Conservation (phyloP, 805 yeast species). For the Pichia phayaonensis region DNA sequence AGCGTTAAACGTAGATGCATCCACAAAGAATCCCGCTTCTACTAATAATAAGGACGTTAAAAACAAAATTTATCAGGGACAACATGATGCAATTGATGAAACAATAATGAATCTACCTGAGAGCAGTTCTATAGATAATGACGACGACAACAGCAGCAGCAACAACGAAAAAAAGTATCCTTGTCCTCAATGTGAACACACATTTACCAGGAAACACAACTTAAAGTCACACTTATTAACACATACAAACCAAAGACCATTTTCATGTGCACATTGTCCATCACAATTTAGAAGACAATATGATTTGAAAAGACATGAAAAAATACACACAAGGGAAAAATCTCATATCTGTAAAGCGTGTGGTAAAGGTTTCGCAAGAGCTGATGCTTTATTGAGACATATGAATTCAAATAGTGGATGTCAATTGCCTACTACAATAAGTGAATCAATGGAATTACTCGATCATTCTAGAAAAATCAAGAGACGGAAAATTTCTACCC, state of each 20-base stretch:
- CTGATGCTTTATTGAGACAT: constrained; percentile 71
- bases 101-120: neutral
- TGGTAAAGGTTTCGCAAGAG: constrained; percentile 59
- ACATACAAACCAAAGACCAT: constrained; percentile 60
- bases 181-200: constrained; percentile 55
- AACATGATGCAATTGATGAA: neutral
- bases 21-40: neutral
- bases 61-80: neutral
- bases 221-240: constrained; percentile 64
- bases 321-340: constrained; percentile 69
- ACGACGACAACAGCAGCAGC: too few species aligned
- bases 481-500: neutral
- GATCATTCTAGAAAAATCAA: neutral
- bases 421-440: neutral
- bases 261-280: constrained; percentile 52
- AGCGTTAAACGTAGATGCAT: constrained; percentile 6
- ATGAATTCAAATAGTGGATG: constrained; percentile 34
- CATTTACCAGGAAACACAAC: constrained; percentile 67
- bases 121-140: neutral
- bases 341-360: constrained; percentile 59
- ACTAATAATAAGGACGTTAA: neutral
- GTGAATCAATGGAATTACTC: neutral
- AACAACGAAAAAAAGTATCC: constrained; percentile 30
- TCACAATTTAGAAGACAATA: constrained; percentile 63
- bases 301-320: constrained; percentile 69